Evolutionary conservation across 805 yeast species (phyloP).

Genomic region (Lipomyces starkeyi): DNA sequence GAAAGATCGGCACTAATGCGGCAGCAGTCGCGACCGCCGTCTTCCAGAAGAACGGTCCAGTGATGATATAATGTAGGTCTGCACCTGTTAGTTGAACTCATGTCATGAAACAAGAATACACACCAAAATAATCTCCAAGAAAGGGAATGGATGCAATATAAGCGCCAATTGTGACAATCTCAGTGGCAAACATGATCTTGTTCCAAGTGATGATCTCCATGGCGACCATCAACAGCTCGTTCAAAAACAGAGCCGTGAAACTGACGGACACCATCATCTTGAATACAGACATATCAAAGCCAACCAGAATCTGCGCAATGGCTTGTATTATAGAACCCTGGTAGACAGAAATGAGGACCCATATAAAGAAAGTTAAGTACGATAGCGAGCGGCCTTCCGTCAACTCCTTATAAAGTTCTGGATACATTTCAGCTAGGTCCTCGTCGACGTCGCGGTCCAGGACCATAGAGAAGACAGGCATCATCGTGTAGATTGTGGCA

Average conservation of each 20-base stretch:
- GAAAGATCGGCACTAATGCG: slow-evolving; percentile 89
- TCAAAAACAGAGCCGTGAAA: slow-evolving; percentile 77
- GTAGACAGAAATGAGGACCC: slow-evolving; percentile 88
- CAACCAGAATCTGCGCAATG: slow-evolving; percentile 75
- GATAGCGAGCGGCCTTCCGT: slow-evolving; percentile 87
- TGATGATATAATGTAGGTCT: slow-evolving; percentile 59
- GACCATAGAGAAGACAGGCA: slow-evolving; percentile 93
- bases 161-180: slow-evolving; percentile 68
- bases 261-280: slow-evolving; percentile 82
- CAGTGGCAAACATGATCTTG: slow-evolving; percentile 71
- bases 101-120: background rate
- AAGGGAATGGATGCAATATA: slow-evolving; percentile 83
- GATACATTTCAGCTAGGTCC: slow-evolving; percentile 84
- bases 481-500: slow-evolving; percentile 97
- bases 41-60: slow-evolving; percentile 72
- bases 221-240: slow-evolving; percentile 93
- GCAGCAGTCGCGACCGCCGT: slow-evolving; percentile 64
- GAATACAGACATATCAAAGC: slow-evolving; percentile 61
- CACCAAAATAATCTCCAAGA: slow-evolving; percentile 82
- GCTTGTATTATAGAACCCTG: slow-evolving; percentile 87
- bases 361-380: slow-evolving; percentile 83
- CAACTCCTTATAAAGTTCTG: slow-evolving; percentile 91
- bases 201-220: slow-evolving; percentile 89
- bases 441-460: slow-evolving; percentile 91
- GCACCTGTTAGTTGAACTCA: slow-evolving; percentile 1